Evolutionary conservation across 2,329 filamentous ascomycete genomes (phyloP).

Genomic region (Aaosphaeria pasadenensis): DNA sequence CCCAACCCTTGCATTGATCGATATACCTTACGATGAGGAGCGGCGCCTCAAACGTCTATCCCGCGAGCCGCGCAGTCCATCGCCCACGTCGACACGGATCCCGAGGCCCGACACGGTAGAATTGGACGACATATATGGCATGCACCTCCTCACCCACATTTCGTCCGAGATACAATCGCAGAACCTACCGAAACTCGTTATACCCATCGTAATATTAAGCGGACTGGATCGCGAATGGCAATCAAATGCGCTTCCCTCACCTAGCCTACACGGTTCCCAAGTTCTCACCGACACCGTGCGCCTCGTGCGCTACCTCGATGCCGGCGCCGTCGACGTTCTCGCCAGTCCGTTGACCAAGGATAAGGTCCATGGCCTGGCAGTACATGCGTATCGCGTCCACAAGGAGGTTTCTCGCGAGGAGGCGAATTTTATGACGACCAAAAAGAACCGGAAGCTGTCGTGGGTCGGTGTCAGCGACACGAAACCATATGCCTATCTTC

Average conservation of each 20-base stretch:
- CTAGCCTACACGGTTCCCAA: slow-evolving; percentile 31
- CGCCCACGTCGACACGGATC: slow-evolving; percentile 34
- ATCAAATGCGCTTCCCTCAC: slow-evolving; percentile 27
- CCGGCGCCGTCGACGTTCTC: slow-evolving; percentile 83
- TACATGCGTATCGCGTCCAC: slow-evolving; percentile 80
- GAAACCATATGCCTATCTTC: slow-evolving; percentile 82
- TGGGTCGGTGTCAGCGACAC: slow-evolving; percentile 87
- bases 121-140: slow-evolving; percentile 42
- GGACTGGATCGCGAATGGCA: slow-evolving; percentile 34
- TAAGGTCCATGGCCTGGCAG: slow-evolving; percentile 70
- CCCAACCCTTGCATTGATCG: slow-evolving; percentile 42
- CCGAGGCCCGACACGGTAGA: slow-evolving; percentile 30
- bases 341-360: slow-evolving; percentile 73
- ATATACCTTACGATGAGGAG: slow-evolving; percentile 43
- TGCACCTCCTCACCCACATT: slow-evolving; percentile 41
- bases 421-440: slow-evolving; percentile 67
- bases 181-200: slow-evolving; percentile 38
- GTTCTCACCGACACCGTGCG: slow-evolving; percentile 49
- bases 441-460: slow-evolving; percentile 76
- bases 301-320: slow-evolving; percentile 73
- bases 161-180: slow-evolving; percentile 41
- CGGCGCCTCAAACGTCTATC: slow-evolving; percentile 39
- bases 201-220: slow-evolving; percentile 40
- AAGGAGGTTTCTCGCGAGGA: slow-evolving; percentile 74
- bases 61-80: slow-evolving; percentile 40